Conservation (phyloP, 257 asterid species). For the Nyctanthes arbortristis region DNA sequence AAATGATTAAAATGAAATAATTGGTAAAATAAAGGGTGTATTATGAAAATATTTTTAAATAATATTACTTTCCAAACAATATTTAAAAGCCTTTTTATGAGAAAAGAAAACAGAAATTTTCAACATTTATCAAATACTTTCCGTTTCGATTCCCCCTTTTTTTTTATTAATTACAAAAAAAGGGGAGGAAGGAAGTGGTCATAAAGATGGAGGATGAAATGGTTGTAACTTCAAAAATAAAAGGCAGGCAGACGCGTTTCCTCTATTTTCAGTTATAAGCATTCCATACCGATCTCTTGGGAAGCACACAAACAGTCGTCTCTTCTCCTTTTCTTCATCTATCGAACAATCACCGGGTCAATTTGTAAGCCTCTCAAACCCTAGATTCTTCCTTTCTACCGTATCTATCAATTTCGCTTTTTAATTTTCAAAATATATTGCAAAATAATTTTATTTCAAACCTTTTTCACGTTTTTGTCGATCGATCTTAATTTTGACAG, state of each 20-base stretch:
- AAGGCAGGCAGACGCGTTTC: too few species aligned
- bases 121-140: too few species aligned
- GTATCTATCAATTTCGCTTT: background rate
- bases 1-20: too few species aligned
- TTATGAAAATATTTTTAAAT: too few species aligned
- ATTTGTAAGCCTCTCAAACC: constrained; percentile 43
- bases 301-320: constrained; percentile 19
- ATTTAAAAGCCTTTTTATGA: too few species aligned
- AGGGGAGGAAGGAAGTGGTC: too few species aligned
- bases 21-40: too few species aligned
- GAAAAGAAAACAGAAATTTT: too few species aligned
- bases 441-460: background rate
- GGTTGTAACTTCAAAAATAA: background rate
- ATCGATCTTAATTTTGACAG: constrained; percentile 38
- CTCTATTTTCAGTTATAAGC: constrained; percentile 20
- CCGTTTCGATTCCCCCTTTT: too few species aligned
- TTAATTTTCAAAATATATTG: background rate
- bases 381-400: constrained; percentile 30
- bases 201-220: background rate
- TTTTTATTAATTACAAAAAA: too few species aligned
- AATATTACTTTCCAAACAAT: too few species aligned
- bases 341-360: constrained; percentile 22
- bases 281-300: constrained; percentile 27
- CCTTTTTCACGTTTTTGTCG: constrained; percentile 5
- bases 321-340: constrained; percentile 16